Conservation (phyloP, 495 filamentous ascomycete genomes). For the Bacidia rubella region DNA sequence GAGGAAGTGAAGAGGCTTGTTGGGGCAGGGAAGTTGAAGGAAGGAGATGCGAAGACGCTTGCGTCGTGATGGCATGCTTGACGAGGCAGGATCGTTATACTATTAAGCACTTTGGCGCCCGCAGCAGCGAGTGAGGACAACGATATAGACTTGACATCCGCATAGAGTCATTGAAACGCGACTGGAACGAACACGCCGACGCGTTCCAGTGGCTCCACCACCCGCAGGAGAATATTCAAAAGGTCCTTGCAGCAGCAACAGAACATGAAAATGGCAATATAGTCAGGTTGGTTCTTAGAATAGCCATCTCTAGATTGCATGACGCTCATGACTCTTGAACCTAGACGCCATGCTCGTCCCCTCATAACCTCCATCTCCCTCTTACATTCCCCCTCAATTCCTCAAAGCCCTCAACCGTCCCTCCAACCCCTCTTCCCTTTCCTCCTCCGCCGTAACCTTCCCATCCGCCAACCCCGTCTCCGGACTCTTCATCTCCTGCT, state of each 20-base stretch:
- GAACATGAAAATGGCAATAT: too few relatives aligned
- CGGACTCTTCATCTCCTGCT: conserved; percentile 49
- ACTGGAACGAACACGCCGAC: neutral
- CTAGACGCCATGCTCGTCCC: conserved; percentile 9
- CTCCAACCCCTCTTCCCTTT: conserved; percentile 33
- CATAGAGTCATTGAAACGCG: neutral
- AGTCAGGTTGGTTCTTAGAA: too few relatives aligned
- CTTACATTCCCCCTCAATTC: conserved; percentile 19
- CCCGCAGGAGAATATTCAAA: too few relatives aligned
- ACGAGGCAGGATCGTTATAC: neutral
- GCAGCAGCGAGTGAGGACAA: neutral
- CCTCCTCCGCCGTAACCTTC: conserved; percentile 27
- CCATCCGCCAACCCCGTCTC: conserved; percentile 16
- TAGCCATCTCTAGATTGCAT: too few relatives aligned
- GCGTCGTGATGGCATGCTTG: neutral
- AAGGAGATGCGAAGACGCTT: conserved; percentile 37
- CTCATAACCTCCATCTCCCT: neutral
- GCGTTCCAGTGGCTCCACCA: too few relatives aligned
- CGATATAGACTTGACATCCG: neutral
- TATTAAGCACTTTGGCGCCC: neutral
- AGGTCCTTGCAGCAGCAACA: too few relatives aligned
- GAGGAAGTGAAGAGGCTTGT: conserved; percentile 62
- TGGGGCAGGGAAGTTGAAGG: conserved; percentile 70
- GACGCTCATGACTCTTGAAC: neutral
- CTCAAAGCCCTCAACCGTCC: conserved; percentile 35